Conservation (phyloP, 2,329 filamentous ascomycete species). For the Scopulariopsis brevicaulis region DNA sequence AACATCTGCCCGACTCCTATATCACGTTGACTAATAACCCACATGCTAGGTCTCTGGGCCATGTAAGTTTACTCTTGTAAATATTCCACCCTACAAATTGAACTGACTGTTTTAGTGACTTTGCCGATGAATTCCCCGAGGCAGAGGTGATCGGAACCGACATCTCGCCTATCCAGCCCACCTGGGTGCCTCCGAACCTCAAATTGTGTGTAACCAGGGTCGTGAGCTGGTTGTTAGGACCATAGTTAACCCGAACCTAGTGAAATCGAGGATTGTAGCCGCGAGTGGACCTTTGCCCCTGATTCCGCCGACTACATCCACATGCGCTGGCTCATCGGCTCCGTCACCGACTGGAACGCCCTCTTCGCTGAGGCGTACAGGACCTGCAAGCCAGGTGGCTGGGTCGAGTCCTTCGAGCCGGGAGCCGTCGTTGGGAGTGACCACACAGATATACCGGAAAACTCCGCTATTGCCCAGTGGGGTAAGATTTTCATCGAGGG, state of each 20-base stretch:
- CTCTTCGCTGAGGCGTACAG: slow-evolving; percentile 38
- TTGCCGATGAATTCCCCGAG: slow-evolving; percentile 28
- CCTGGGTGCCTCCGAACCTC: slow-evolving; percentile 30
- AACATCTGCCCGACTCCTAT: neutral
- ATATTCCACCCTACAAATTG: neutral
- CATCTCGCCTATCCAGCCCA: slow-evolving; percentile 43
- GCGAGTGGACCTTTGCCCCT: slow-evolving; percentile 29
- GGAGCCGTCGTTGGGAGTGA: slow-evolving; percentile 16
- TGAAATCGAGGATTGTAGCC: slow-evolving; percentile 21
- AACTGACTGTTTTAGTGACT: slow-evolving; percentile 28
- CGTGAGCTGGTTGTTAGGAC: too few species aligned
- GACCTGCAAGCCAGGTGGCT: slow-evolving; percentile 31
- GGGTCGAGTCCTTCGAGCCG: slow-evolving; percentile 16
- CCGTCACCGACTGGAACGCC: slow-evolving; percentile 41
- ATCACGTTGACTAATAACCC: neutral
- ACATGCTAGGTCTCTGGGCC: slow-evolving; percentile 31
- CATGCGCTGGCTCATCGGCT: slow-evolving; percentile 43
- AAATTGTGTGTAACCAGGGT: slow-evolving; percentile 26
- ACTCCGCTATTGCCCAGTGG: slow-evolving; percentile 16
- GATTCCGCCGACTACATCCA: slow-evolving; percentile 47
- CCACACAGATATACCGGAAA: slow-evolving; percentile 12
- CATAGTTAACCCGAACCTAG: slow-evolving; percentile 9
- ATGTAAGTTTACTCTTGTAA: slow-evolving; percentile 12
- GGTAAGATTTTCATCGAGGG: slow-evolving; percentile 14
- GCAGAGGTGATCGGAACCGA: slow-evolving; percentile 37